phyloP scores from a whole-genome alignment of 106 monocot species.

The Acorus calamus region DNA sequence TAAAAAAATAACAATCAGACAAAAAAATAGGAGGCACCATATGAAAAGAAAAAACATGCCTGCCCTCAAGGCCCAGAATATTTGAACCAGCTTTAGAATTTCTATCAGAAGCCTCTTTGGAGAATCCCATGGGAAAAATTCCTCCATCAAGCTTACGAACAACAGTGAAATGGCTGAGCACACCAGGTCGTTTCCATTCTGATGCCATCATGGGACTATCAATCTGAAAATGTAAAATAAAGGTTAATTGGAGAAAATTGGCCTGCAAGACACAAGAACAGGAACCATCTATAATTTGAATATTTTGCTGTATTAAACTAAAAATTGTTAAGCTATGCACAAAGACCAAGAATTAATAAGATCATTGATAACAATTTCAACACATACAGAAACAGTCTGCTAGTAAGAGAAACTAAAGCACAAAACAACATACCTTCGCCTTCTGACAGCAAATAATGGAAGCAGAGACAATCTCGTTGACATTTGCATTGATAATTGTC shows the following conservation, averaged over 20 bases:
- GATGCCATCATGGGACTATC: conserved; percentile 78
- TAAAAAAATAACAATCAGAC: neutral
- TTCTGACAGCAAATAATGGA: conserved; percentile 81
- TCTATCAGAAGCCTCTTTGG: conserved; percentile 54
- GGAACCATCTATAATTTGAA: too few species aligned
- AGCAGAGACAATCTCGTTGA: conserved; percentile 86
- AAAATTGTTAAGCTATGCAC: too few species aligned
- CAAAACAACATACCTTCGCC: conserved; percentile 47
- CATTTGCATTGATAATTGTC: conserved; percentile 58
- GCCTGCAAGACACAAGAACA: too few species aligned
- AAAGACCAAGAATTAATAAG: neutral
- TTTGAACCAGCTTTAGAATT: conserved; percentile 58
- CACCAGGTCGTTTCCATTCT: conserved; percentile 52
- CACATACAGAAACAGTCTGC: too few species aligned
- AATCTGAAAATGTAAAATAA: conserved; percentile 41
- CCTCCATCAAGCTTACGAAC: conserved; percentile 84
- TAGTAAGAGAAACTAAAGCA: too few species aligned
- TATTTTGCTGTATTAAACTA: too few species aligned
- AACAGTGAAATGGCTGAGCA: conserved; percentile 74
- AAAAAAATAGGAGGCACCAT: neutral
- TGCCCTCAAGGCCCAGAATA: conserved; percentile 59
- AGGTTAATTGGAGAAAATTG: neutral
- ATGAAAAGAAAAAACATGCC: conserved; percentile 14
- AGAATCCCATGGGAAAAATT: conserved; percentile 77
- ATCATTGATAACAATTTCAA: too few species aligned